Percentiles rank a stretch among this genome's conserved stretches.
Evolutionary conservation across 2,329 filamentous ascomycete species (phyloP).

Genomic region (Domatiomyces catenatus): DNA sequence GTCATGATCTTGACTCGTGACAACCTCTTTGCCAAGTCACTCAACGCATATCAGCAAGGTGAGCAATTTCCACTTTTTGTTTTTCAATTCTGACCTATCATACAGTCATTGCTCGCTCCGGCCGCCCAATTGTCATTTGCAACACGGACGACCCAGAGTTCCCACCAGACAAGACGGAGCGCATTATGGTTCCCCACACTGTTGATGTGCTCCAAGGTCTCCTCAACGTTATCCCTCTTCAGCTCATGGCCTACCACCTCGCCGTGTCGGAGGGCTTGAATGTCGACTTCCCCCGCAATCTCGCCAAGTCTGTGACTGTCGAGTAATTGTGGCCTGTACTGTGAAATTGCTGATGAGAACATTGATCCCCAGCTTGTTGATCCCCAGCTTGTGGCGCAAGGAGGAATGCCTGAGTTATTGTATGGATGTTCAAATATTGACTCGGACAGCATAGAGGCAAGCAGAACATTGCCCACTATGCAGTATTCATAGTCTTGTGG

Average conservation of each 20-base stretch:
- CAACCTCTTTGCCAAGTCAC: slow-evolving; percentile 92
- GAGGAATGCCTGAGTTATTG: not conserved
- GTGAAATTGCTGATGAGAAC: not conserved
- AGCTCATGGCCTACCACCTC: slow-evolving; percentile 98
- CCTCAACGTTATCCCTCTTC: slow-evolving; percentile 91
- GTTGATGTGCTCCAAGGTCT: slow-evolving; percentile 92
- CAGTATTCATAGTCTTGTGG: no score
- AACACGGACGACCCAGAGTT: slow-evolving; percentile 84
- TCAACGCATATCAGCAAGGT: slow-evolving; percentile 98
- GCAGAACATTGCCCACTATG: not conserved
- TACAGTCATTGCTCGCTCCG: slow-evolving; percentile 84
- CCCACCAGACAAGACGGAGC: slow-evolving; percentile 71
- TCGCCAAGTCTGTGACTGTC: slow-evolving; percentile 97
- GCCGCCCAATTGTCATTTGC: slow-evolving; percentile 97
- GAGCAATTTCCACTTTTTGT: slow-evolving; percentile 22
- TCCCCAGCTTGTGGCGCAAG: not conserved
- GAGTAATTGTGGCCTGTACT: slow-evolving; percentile 41
- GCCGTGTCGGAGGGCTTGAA: slow-evolving; percentile 91
- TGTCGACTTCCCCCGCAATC: slow-evolving; percentile 94
- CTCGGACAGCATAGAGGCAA: not conserved
- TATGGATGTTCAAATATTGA: not conserved
- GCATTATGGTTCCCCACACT: slow-evolving; percentile 93
- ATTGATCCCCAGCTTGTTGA: not conserved
- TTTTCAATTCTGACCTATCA: slow-evolving; percentile 19
- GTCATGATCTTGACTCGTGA: slow-evolving; percentile 99